Conservation (phyloP, 2,329 filamentous ascomycete genomes). For the Epichloe amarillans region DNA sequence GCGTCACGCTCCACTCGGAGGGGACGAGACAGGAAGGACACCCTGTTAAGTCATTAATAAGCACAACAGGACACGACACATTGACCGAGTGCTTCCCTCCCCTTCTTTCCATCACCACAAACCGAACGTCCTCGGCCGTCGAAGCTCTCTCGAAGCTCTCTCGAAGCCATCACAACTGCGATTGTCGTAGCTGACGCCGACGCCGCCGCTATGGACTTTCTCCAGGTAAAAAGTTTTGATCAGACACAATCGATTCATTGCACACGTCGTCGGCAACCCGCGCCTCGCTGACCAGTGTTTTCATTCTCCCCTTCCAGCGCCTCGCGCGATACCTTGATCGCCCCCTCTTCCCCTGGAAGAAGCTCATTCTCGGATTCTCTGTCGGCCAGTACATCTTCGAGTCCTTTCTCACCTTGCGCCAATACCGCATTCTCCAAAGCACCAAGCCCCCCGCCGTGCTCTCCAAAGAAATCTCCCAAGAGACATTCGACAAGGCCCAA, state of each 20-base stretch:
- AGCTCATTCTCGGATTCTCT: constrained; percentile 87
- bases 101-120: neutral
- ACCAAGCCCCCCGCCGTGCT: constrained; percentile 81
- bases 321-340: constrained; percentile 80
- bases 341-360: constrained; percentile 94
- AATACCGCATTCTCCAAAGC: constrained; percentile 75
- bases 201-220: constrained; percentile 27
- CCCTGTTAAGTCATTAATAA: neutral
- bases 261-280: too few species aligned
- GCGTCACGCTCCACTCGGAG: too few species aligned
- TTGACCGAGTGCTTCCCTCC: neutral
- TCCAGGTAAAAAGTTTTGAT: constrained; percentile 25
- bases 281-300: neutral
- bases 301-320: constrained; percentile 29
- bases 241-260: too few species aligned
- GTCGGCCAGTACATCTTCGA: constrained; percentile 85
- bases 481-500: constrained; percentile 91
- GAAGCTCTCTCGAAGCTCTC: neutral
- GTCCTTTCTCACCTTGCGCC: constrained; percentile 74
- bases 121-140: neutral
- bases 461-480: constrained; percentile 72
- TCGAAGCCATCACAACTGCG: constrained; percentile 1
- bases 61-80: neutral
- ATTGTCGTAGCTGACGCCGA: neutral
- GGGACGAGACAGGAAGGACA: constrained; percentile 2